Evolutionary conservation across 1,284 basidiomycete species (phyloP), one percentile per base, ranked within the genome.

Genomic region (Anthracocystis walkeri): DNA sequence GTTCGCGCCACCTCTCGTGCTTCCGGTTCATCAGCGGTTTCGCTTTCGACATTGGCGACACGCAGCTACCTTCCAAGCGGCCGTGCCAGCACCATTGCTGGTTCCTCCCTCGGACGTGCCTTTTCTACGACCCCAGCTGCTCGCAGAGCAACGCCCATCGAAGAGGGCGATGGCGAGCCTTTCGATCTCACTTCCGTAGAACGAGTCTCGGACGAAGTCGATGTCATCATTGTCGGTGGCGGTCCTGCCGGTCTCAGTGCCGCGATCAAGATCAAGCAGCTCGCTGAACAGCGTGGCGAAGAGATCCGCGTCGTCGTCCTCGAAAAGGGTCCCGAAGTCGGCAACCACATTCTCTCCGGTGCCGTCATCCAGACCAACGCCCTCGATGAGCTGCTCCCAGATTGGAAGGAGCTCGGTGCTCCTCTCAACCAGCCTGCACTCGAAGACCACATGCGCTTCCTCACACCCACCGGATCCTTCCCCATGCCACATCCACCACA

Each of bases 401-500:
- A 92, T 83, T 98, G 95, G 95, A 87, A 89, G 53, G 88, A 89
- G 75, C 84, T 87, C 86, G 85, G 86, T 27, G 88, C 88, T 18
- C 88, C 89, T 7, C 88, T 98, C 46, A 92, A 90, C 51, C 93
- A 94, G 82, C 90, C 90, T 0, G 94, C 95, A 0, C 90, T 89
- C 1, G 90, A 90, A 50, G 93, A 93, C 53, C 87, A 88, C 31
- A 98, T 99, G 96, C 90, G 93, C 62, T 94, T 91, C 86, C 89
- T 99, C 73, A 96, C 95, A 14, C 79, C 88, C 41, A 90, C 88
- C 27, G 86, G 87, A 65, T 89, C 93, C 4, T 87, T 96, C 78
- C 94, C 94, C 16, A 90, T 98, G 63, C 97, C 95, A 0, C 95
- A 99, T 83, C 96, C 96, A 3, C 96, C 96, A 0, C 96, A 98